Evolutionary conservation across 441 rosid genomes (phyloP), one percentile per base, ranked within the genome.

Genomic region (Aquilaria agallochum): DNA sequence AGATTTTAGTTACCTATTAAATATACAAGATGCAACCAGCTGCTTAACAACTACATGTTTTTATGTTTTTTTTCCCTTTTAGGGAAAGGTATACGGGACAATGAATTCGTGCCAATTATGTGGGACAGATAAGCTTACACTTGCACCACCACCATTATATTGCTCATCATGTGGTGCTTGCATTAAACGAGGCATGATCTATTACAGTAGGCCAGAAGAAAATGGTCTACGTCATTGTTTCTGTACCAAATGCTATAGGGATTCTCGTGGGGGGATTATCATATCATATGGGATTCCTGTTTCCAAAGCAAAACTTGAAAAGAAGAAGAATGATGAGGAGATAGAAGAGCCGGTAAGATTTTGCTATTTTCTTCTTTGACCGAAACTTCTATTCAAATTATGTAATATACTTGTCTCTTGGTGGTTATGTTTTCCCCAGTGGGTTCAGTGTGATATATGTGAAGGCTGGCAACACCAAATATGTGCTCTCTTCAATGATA

Each of bases 391-490:
- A 40, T 63, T 10, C 15, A 49, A n/a, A 50, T 40, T 11, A 20
- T 54, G 55, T 27, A 50, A 40, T 40, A 33, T 31, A 57, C 44
- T 68, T 31, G 59, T 40, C 52, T 59, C 50, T 45, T 63, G n/a
- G 5, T 14, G 48, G 56, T 33, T 60, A 50, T 64, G 60, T 68
- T 7, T 59, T 77, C 59, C 47, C 69, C 81, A 85, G 95, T 90
- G 92, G 92, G 93, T 88, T 68, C 83, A 67, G 53, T 90, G 97
- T 71, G 85, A 76, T 67, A 76, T 73, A 71, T 90, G 93, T 64
- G 56, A 69, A 64, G 62, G 68, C 48, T 87, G 92, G 97, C 92
- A 88, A 65, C 97, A 90, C 72, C 87, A 84, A 70, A 88, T 86
- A 66, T 90, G 95, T 76, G 89, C 85, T 66, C 91, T 90, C 36